phyloP scores from a whole-genome alignment of 768 basidiomycete genomes.

The Arthromyces matolae region DNA sequence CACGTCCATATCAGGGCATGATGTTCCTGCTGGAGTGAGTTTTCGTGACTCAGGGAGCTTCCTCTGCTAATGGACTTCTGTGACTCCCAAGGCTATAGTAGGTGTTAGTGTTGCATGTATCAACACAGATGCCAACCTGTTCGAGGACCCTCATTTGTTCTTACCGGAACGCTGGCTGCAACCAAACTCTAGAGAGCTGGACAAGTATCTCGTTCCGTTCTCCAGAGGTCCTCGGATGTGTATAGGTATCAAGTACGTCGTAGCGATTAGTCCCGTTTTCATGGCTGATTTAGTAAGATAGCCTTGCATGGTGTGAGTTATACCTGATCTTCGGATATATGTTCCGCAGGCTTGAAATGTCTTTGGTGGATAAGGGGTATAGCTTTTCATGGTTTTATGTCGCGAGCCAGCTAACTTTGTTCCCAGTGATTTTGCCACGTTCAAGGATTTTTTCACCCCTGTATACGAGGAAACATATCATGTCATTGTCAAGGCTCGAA shows the following conservation, averaged over 20 bases:
- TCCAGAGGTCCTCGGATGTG: conserved; percentile 44
- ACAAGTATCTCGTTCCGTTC: conserved; percentile 38
- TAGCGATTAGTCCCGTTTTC: neutral
- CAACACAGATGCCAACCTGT: conserved; percentile 34
- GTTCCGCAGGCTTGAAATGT: conserved; percentile 37
- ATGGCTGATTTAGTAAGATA: conserved; percentile 13
- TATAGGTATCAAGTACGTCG: conserved; percentile 39
- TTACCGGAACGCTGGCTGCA: conserved; percentile 42
- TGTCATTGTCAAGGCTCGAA: conserved; percentile 15
- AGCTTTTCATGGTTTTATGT: too few species aligned
- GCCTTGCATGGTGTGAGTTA: conserved; percentile 42
- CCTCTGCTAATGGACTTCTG: neutral
- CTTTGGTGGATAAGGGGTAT: conserved; percentile 30
- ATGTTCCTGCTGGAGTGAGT: conserved; percentile 36
- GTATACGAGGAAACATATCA: conserved; percentile 27
- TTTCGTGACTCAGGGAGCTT: too few species aligned
- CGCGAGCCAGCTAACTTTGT: too few species aligned
- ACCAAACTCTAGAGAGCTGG: conserved; percentile 26
- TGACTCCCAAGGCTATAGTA: conserved; percentile 34
- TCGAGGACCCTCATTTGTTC: conserved; percentile 35
- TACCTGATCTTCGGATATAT: conserved; percentile 37
- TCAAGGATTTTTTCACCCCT: conserved; percentile 34
- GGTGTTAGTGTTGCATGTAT: conserved; percentile 36
- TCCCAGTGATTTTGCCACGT: conserved; percentile 29
- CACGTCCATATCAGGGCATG: conserved; percentile 29